phyloP scores from a whole-genome alignment of 306 rosid species.

The Dalbergia cochinchinensis region DNA sequence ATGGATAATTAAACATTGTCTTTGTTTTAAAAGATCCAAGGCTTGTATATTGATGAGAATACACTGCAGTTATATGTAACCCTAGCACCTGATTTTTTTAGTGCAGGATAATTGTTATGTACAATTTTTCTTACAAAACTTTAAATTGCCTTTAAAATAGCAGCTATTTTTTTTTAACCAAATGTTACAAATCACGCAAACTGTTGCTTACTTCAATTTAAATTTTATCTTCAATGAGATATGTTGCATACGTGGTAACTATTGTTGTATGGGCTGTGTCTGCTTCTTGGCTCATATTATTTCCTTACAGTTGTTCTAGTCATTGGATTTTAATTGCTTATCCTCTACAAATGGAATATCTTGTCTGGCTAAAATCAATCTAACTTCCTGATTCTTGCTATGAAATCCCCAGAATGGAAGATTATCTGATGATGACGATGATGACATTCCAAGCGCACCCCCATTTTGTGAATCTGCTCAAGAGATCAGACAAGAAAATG shows the following conservation, averaged over 20 bases:
- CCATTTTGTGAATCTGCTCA: slow-evolving; percentile 68
- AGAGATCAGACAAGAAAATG: slow-evolving; percentile 67
- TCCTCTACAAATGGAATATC: slow-evolving; percentile 14
- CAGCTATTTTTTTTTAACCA: not conserved
- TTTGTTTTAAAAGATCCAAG: not conserved
- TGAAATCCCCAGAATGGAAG: slow-evolving; percentile 56
- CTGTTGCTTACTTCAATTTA: slow-evolving; percentile 6
- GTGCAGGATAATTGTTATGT: not conserved
- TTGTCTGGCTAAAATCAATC: slow-evolving; percentile 35
- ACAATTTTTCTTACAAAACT: not conserved
- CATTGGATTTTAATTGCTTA: slow-evolving; percentile 36
- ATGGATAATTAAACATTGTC: slow-evolving; percentile 5
- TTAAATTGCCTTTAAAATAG: not conserved
- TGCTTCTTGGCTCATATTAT: slow-evolving; percentile 26
- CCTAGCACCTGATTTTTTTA: not conserved
- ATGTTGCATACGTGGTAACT: not conserved
- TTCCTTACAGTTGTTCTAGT: slow-evolving; percentile 20
- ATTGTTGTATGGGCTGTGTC: slow-evolving; percentile 13
- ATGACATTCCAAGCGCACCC: slow-evolving; percentile 88
- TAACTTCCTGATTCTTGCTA: slow-evolving; percentile 54
- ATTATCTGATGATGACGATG: slow-evolving; percentile 73
- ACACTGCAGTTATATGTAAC: not conserved
- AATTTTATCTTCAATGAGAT: slow-evolving; percentile 2
- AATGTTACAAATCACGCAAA: not conserved
- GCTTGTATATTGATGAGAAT: not conserved